Base-by-base conservation (phyloP, 2,329 filamentous ascomycete genomes). In the Penicillium sp. region DNA sequence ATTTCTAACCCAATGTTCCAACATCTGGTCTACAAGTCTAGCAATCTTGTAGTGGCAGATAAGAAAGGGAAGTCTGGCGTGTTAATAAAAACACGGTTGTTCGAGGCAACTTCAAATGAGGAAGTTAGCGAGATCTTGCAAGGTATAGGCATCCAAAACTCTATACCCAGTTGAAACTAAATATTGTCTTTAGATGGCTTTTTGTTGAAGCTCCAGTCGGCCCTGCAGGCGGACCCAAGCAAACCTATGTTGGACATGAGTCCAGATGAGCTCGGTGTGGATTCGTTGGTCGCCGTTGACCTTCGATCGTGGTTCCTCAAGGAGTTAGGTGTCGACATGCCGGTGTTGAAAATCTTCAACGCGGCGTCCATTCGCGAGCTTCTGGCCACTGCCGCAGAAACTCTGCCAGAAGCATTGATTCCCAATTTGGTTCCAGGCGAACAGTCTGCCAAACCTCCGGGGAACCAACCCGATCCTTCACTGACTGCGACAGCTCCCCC, bases 281-380 rank as follows among this genome's bases (percentile, higher is more conserved):
- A 69, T 36, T 68, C 66, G 1, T 53, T 68, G 14, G 52, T 64
- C 5, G 67, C 66, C 3, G 64, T 68, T 19, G 66, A 68, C 22
- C 50, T 68, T 12, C 61, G 66, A 4, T 66, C 62, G 5, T 69
- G 65, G 63, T 64, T 69, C 44, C 28, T 61, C 6, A 65, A 61
- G 37, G 62, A 66, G 33, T 42, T 68, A 2, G 50, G 55, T 1
- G 60, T 65, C 1, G 61, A 67, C n/a, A 56, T 69, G 25, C 57
- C 66, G 1, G 62, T 68, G 1, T 46, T 69, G 16, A 67, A 67
- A 25, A 64, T 69, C 6, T 60, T 67, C 38, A 62, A 65, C 17
- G 61, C 58, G 3, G 56, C 55, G 4, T 65, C 63, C 0, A 49
- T 67, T 35, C 56, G 47, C 6, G 60, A 67, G 19, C 47, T 67